phyloP scores from a whole-genome alignment of 768 basidiomycete species.

The Tulasnella calospora region DNA sequence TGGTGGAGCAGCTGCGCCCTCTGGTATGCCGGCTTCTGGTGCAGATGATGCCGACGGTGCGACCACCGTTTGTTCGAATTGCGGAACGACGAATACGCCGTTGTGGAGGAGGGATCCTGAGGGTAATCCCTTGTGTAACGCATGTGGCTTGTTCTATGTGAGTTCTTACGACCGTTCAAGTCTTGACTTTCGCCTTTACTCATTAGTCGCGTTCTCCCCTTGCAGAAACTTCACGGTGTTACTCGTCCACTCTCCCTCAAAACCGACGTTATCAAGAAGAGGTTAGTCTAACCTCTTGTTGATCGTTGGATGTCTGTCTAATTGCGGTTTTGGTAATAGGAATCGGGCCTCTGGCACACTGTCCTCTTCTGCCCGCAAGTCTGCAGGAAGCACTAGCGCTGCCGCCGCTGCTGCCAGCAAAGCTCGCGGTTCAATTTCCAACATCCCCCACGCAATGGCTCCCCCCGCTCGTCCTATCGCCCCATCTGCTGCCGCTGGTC shows the following conservation, averaged over 20 bases:
- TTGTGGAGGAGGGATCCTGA: conserved; percentile 90
- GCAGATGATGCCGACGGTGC: conserved; percentile 62
- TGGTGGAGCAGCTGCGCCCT: conserved; percentile 1
- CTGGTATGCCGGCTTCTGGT: conserved; percentile 2
- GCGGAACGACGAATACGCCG: conserved; percentile 91
- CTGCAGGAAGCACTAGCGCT: conserved; percentile 15
- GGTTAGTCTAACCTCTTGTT: conserved; percentile 43
- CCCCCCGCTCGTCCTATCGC: not conserved
- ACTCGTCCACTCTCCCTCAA: conserved; percentile 90
- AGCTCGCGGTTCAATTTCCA: not conserved
- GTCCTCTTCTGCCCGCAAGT: conserved; percentile 16
- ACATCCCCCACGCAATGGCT: not conserved
- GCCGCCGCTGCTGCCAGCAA: conserved; percentile 18
- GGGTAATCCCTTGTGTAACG: conserved; percentile 89
- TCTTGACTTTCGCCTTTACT: conserved; percentile 15
- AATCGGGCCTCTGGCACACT: conserved; percentile 18
- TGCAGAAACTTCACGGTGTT: conserved; percentile 90
- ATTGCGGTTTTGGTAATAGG: not conserved
- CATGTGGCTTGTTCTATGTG: conserved; percentile 90
- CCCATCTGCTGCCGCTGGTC: not conserved
- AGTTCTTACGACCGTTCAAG: conserved; percentile 37
- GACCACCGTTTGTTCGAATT: conserved; percentile 88
- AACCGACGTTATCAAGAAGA: conserved; percentile 97
- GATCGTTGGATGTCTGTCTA: not conserved
- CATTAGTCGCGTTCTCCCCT: not conserved